A percentile compares a stretch with the other conserved stretches of the same genome.
Conservation (phyloP, 2,329 filamentous ascomycete genomes). For the Tolypocladium sp. region DNA sequence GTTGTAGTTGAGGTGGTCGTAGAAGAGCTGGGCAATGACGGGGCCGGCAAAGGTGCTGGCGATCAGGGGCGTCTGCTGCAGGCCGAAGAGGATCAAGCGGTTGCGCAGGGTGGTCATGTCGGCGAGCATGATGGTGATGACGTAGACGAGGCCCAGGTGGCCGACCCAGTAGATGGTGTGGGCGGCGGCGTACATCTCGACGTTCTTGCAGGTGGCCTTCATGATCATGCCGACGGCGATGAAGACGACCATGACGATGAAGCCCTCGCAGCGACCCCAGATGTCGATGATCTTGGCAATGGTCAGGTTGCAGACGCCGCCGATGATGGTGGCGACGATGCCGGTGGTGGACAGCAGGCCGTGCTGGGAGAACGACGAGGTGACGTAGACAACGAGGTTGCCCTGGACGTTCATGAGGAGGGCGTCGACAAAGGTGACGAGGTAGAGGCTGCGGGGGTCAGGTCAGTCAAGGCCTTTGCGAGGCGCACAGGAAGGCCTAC, state of each 20-base stretch:
- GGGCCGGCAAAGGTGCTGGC: slow-evolving; percentile 35
- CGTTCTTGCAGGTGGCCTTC: slow-evolving; percentile 50
- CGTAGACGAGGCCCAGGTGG: slow-evolving; percentile 28
- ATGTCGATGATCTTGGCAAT: slow-evolving; percentile 41
- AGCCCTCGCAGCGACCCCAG: slow-evolving; percentile 38
- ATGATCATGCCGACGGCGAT: slow-evolving; percentile 48
- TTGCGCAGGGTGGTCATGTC: slow-evolving; percentile 34
- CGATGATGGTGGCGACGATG: slow-evolving; percentile 44
- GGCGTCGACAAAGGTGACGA: slow-evolving; percentile 27
- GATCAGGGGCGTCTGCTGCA: slow-evolving; percentile 35
- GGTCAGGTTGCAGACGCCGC: slow-evolving; percentile 26
- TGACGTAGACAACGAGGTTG: slow-evolving; percentile 54
- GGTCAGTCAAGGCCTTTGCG: background rate
- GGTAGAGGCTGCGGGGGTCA: slow-evolving; percentile 21
- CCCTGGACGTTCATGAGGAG: slow-evolving; percentile 26
- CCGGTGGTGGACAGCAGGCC: slow-evolving; percentile 57
- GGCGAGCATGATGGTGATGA: slow-evolving; percentile 31
- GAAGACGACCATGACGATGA: slow-evolving; percentile 30
- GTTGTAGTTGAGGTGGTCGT: slow-evolving; percentile 26
- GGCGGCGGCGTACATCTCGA: slow-evolving; percentile 50
- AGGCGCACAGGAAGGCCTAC: slow-evolving; percentile 14
- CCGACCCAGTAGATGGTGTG: slow-evolving; percentile 58
- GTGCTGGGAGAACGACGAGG: slow-evolving; percentile 54
- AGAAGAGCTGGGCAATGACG: slow-evolving; percentile 28
- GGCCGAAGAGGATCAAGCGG: slow-evolving; percentile 30